A percentile compares a stretch with the other conserved stretches of the same genome.
Evolutionary conservation across 208 protist genomes (phyloP).

Genomic region (Giardia muris): DNA sequence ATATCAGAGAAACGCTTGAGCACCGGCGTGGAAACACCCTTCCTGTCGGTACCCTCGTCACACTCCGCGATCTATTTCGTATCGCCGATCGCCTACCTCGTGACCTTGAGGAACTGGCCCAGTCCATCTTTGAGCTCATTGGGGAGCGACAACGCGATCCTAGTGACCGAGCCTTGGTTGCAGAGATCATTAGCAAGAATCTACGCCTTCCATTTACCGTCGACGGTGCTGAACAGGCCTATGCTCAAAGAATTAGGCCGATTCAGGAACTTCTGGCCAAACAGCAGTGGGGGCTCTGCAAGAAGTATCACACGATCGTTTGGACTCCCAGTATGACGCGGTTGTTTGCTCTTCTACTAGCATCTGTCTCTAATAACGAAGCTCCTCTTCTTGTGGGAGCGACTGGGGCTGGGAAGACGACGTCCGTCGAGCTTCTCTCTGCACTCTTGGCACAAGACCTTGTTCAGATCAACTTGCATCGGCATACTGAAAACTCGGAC

Average conservation of each 20-base stretch:
- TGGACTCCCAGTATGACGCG: slow-evolving; percentile 8
- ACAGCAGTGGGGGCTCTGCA: slow-evolving; percentile 52
- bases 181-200: slow-evolving; percentile 56
- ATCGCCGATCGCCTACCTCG: slow-evolving; percentile 77
- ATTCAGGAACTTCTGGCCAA: background rate
- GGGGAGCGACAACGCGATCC: slow-evolving; percentile 78
- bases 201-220: slow-evolving; percentile 51
- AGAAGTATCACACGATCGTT: slow-evolving; percentile 18
- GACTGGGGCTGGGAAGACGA: slow-evolving; percentile 93
- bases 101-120: slow-evolving; percentile 72
- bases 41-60: slow-evolving; percentile 69
- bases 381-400: slow-evolving; percentile 89
- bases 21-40: slow-evolving; percentile 74
- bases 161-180: slow-evolving; percentile 75
- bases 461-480: slow-evolving; percentile 94
- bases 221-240: background rate
- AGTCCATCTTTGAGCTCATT: slow-evolving; percentile 87
- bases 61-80: slow-evolving; percentile 95
- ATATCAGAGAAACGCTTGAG: slow-evolving; percentile 60
- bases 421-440: slow-evolving; percentile 70
- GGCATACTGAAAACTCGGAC: slow-evolving; percentile 95
- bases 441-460: slow-evolving; percentile 50
- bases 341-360: background rate
- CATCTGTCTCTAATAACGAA: slow-evolving; percentile 50
- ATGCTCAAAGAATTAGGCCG: background rate